Percentiles rank a stretch among this genome's conserved stretches.
phyloP scores from a whole-genome alignment of 345 rosid species.

The Noccaea bulbosa region DNA sequence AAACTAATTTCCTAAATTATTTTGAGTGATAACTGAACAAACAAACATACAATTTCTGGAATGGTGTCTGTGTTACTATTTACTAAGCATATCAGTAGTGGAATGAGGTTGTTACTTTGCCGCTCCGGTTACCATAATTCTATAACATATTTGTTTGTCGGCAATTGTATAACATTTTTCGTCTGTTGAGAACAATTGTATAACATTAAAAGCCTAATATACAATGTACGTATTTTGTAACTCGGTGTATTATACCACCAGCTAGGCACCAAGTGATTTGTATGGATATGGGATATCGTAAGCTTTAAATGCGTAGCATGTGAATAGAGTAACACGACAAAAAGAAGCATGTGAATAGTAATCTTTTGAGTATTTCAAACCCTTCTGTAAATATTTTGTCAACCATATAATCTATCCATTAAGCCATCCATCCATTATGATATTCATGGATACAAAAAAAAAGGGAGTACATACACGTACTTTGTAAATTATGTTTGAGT shows the following conservation, averaged over 20 bases:
- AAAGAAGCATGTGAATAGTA: conserved; percentile 6
- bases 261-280: conserved; percentile 14
- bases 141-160: not conserved
- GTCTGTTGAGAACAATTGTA: too few species aligned
- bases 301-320: conserved; percentile 13
- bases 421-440: not conserved
- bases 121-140: too few species aligned
- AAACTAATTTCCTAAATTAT: not conserved
- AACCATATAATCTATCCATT: conserved; percentile 25
- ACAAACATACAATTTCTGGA: not conserved
- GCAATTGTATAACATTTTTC: not conserved
- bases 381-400: not conserved
- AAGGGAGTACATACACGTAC: not conserved
- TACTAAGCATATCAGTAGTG: not conserved
- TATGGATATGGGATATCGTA: not conserved
- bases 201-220: conserved; percentile 2
- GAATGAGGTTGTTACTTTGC: not conserved
- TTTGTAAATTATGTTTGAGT: conserved; percentile 7
- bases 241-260: not conserved
- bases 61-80: not conserved
- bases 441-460: not conserved
- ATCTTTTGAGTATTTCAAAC: conserved; percentile 29
- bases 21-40: not conserved
- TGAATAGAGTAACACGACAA: conserved; percentile 24
- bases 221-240: not conserved